A percentile compares a stretch with the other conserved stretches of the same genome.
Evolutionary conservation across 2,329 filamentous ascomycete genomes (phyloP).

Genomic region (Colletotrichum melonis): DNA sequence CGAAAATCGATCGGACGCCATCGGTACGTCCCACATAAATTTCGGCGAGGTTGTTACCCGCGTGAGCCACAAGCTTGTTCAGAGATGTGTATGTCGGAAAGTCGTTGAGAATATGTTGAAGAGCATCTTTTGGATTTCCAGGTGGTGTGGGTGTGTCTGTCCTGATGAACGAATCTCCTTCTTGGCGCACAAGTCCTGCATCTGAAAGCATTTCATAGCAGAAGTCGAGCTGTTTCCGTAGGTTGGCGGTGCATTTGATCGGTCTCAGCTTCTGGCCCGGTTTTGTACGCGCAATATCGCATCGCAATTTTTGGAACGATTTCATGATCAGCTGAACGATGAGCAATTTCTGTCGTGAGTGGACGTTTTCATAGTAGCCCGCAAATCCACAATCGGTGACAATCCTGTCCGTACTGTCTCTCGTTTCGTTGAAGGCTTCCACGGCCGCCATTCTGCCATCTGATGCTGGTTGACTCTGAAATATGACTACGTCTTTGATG

Average conservation of each 20-base stretch:
- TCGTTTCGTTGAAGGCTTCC: neutral
- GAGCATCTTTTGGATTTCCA: neutral
- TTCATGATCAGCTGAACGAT: constrained; percentile 2
- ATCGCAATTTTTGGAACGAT: constrained; percentile 18
- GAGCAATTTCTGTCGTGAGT: constrained; percentile 1
- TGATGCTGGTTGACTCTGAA: neutral
- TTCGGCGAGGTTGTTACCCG: constrained; percentile 7
- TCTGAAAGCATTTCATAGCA: constrained; percentile 12
- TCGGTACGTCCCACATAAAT: constrained; percentile 16
- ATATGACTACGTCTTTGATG: neutral
- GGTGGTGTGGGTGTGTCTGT: neutral
- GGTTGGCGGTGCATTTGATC: neutral
- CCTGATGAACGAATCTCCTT: neutral
- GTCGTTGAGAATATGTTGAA: constrained; percentile 1
- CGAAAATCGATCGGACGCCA: constrained; percentile 18
- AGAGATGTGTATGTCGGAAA: constrained; percentile 5
- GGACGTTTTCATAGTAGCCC: constrained; percentile 14
- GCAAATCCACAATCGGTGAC: constrained; percentile 15
- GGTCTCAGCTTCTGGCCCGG: constrained; percentile 5
- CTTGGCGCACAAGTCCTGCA: neutral
- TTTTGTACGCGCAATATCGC: constrained; percentile 11
- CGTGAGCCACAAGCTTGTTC: constrained; percentile 8
- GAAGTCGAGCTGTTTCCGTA: constrained; percentile 21
- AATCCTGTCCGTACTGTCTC: neutral
- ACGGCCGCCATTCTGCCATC: neutral